Percentiles rank a stretch among this genome's conserved stretches.
Conservation (phyloP, 2,329 filamentous ascomycete species). For the Trichoderma aggressivum region DNA sequence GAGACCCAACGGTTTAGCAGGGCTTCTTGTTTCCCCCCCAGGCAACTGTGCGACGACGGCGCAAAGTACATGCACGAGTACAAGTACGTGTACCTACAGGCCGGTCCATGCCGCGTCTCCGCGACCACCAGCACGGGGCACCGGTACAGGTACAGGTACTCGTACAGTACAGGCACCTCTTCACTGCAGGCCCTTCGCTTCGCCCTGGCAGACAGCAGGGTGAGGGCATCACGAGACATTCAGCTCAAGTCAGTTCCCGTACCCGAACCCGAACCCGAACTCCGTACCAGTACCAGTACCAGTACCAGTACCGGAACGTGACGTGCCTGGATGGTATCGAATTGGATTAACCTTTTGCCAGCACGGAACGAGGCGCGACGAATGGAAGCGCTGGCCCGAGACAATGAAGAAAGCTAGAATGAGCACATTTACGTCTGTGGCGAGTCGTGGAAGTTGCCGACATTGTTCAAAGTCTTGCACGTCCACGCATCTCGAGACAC, state of each 20-base stretch:
- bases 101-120: not conserved
- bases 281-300: not conserved
- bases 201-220: not conserved
- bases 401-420: not conserved
- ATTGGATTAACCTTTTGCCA: not conserved
- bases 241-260: not conserved
- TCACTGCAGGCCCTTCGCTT: not conserved
- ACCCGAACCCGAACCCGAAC: not conserved
- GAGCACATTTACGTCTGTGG: not conserved
- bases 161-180: not conserved
- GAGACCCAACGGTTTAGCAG: not conserved
- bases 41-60: not conserved
- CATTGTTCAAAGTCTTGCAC: no score
- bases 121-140: not conserved
- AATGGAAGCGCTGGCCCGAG: not conserved
- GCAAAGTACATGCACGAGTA: not conserved
- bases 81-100: not conserved
- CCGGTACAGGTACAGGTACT: not conserved
- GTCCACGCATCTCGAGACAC: not conserved
- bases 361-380: not conserved
- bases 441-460: not conserved
- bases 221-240: slow-evolving; percentile 6
- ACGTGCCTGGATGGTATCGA: not conserved
- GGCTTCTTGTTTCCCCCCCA: not conserved
- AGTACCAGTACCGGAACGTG: not conserved